Evolutionary conservation across 805 yeast species (phyloP).

Genomic region (Torulaspora maleeae): DNA sequence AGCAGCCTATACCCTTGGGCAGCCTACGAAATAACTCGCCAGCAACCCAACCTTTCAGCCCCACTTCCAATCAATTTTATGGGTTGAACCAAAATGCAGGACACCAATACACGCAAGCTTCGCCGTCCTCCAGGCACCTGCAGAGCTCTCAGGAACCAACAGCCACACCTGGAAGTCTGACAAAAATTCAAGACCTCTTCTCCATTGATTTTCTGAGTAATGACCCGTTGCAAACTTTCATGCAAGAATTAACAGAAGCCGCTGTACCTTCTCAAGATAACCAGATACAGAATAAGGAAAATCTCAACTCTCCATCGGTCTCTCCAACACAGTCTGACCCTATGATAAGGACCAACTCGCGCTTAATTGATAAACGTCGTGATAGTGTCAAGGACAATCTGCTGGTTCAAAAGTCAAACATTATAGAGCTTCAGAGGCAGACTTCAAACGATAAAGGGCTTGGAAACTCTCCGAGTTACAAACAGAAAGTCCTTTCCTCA

Average conservation of each 20-base stretch:
- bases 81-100: not conserved
- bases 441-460: not conserved
- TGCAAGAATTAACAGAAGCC: constrained; percentile 19
- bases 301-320: constrained; percentile 1
- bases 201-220: constrained; percentile 20
- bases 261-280: constrained; percentile 7
- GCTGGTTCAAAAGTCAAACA: constrained; percentile 19
- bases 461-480: constrained; percentile 4
- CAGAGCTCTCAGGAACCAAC: constrained; percentile 1
- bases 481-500: constrained; percentile 16
- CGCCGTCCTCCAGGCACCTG: not conserved
- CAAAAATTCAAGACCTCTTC: constrained; percentile 16
- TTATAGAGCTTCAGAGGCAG: constrained; percentile 17
- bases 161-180: constrained; percentile 5
- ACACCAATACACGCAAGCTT: not conserved
- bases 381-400: constrained; percentile 19
- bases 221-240: constrained; percentile 23
- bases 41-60: not conserved
- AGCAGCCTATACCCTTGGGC: not conserved
- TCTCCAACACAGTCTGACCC: constrained; percentile 4
- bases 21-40: not conserved
- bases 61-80: constrained; percentile 1
- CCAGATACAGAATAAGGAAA: constrained; percentile 5
- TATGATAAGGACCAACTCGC: constrained; percentile 5
- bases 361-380: constrained; percentile 12